Base-by-base conservation (phyloP, 768 basidiomycete species). In the Dendrothele bispora region DNA sequence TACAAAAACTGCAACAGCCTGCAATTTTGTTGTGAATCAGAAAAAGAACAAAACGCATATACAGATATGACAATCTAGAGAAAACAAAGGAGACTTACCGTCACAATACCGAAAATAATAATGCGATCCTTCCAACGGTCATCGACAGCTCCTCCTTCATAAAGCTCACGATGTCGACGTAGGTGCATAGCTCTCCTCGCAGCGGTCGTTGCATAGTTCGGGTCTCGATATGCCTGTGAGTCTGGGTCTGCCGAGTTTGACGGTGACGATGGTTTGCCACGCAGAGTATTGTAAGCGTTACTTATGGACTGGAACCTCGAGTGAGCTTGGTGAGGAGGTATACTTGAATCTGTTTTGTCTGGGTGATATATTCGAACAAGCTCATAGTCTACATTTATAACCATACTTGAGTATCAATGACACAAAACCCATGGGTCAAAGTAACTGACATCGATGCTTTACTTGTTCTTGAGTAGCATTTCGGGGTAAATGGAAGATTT, bases 351-450 rank as follows among this genome's bases (percentile, higher is more conserved):
- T 3, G 60, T 60, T 4, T 74, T 84, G 62, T 91, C 88, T 3
- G 88, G 88, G 61, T 91, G 88, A 62, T 90, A 88, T 48, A 88
- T 73, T 32, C 83, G 75, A 26, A 90, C 88, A 37, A 91, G 86
- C 53, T 89, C 88, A 58, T 82, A 88, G 63, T 90, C 88, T 91
- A 54, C 14, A 24, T 12, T 44, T 27, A 28, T 6, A 34, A 26
- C 35, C 20, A 4, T 20, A 36, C 32, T 15, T 51, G 24, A 41
- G 35, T 27, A 20, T 29, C 32, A 30, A 27, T 25, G n/a, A 21
- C 17, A 21, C 7, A 20, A 21, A 20, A 8, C 21, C 2, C 35
- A 24, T 45, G 20, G 26, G 28, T 29, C n/a, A 24, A 44, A n/a
- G n/a, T n/a, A 38, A 70, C 83, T 59, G 57, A 88, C 86, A 88